These are phyloP conservation scores for Moesziomyces antarcticus DNA, from an alignment of 1,284 basidiomycete genomes.

Conservation along the genomic window DNA sequence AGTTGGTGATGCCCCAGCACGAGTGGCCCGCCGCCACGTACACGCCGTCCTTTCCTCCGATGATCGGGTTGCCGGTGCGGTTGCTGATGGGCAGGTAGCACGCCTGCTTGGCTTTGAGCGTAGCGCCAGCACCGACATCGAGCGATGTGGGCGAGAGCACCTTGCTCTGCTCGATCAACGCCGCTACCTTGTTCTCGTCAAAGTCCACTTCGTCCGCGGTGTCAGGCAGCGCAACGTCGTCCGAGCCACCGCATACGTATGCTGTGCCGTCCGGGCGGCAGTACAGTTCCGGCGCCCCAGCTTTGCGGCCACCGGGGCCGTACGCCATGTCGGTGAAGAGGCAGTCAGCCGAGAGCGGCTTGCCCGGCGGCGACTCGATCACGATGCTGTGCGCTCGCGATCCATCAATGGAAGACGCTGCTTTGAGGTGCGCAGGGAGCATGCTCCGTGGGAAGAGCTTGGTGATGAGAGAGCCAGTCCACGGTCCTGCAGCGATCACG, in stretches of 20 bases:
- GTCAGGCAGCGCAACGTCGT: constrained; percentile 68
- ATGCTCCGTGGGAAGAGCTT: constrained; percentile 70
- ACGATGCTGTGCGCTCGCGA: constrained; percentile 72
- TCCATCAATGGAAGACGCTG: constrained; percentile 67
- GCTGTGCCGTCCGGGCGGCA: constrained; percentile 68
- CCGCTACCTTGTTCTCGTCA: constrained; percentile 66
- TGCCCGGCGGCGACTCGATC: constrained; percentile 54
- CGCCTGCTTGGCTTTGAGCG: constrained; percentile 70
- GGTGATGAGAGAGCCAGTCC: constrained; percentile 77
- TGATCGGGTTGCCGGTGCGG: constrained; percentile 70
- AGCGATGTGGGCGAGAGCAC: constrained; percentile 70
- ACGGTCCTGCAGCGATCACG: constrained; percentile 73
- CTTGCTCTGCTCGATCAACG: constrained; percentile 70
- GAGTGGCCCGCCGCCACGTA: constrained; percentile 70
- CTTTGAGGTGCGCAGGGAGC: constrained; percentile 64
- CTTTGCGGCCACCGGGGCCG: constrained; percentile 41
- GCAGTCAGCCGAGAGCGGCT: constrained; percentile 68
- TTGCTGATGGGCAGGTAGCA: constrained; percentile 73
- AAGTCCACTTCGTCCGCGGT: constrained; percentile 63
- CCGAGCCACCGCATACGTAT: constrained; percentile 69
- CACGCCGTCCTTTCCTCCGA: constrained; percentile 71
- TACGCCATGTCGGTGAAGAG: constrained; percentile 72
- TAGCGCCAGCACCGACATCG: constrained; percentile 62
- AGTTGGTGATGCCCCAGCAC: constrained; percentile 70
- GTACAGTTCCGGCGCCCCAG: constrained; percentile 57